Conservation (phyloP, 306 rosid species). For the Biancaea sappan region DNA sequence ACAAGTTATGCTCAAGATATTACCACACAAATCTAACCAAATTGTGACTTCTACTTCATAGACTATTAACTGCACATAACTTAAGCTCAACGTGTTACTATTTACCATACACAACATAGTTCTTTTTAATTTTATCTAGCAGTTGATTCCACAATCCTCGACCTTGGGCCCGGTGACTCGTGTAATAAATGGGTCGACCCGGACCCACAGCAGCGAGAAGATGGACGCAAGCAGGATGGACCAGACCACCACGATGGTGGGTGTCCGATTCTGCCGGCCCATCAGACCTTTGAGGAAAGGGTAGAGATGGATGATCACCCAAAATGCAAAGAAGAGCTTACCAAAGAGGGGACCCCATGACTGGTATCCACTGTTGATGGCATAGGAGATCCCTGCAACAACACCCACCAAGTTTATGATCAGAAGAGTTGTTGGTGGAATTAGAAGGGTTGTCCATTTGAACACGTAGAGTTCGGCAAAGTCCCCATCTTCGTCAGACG, state of each 20-base stretch:
- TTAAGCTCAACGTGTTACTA: slow-evolving; percentile 3
- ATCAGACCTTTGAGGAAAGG: slow-evolving; percentile 99
- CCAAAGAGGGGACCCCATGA: slow-evolving; percentile 99
- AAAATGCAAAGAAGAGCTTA: slow-evolving; percentile 95
- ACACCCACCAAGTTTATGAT: slow-evolving; percentile 91
- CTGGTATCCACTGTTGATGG: slow-evolving; percentile 94
- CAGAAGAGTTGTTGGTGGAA: slow-evolving; percentile 93
- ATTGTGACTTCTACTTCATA: slow-evolving; percentile 20
- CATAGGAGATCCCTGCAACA: slow-evolving; percentile 91
- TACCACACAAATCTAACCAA: slow-evolving; percentile 4
- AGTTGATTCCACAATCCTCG: slow-evolving; percentile 91
- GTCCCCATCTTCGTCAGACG: slow-evolving; percentile 94
- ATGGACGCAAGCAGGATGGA: slow-evolving; percentile 91
- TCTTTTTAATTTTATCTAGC: slow-evolving; percentile 46
- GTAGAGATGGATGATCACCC: slow-evolving; percentile 94
- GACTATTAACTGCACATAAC: slow-evolving; percentile 37
- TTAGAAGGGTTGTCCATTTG: slow-evolving; percentile 96
- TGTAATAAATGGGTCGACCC: slow-evolving; percentile 85
- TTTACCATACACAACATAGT: not conserved
- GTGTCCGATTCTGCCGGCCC: slow-evolving; percentile 97
- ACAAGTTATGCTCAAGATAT: slow-evolving; percentile 14
- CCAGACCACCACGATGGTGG: slow-evolving; percentile 95
- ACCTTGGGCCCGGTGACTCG: slow-evolving; percentile 85
- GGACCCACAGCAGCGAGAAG: slow-evolving; percentile 90
- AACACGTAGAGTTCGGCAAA: slow-evolving; percentile 86